Base-by-base conservation (phyloP, 2,329 filamentous ascomycete genomes). In the Pseudogymnoascus sp. region DNA sequence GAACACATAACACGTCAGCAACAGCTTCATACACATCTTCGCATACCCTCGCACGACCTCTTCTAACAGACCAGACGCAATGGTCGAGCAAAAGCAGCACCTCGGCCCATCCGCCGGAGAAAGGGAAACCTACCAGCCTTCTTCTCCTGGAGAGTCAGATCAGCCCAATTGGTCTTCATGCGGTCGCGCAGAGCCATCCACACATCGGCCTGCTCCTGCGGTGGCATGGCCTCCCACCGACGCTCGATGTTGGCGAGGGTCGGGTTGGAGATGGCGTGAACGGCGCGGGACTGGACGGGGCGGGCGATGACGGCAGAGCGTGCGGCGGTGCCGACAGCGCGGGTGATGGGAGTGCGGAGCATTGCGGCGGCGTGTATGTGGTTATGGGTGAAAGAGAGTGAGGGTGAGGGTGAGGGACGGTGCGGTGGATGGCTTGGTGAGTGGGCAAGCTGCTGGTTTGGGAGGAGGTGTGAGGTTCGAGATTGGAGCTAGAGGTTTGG, bases 141-240 rank as follows among this genome's bases (percentile, higher is more conserved):
- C 89, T 99, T 96, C 84, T 99, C 94, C 77, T 94, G 88, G 71
- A 95, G 68, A 58, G 94, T 96, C 79, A 99, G 80, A 73, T 97
- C 90, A 73, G 87, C 84, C 94, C 94, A 99, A 81, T 90, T 91
- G 70, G 83, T 85, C 89, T 96, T 96, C 94, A 99, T 99, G 73
- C 94, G 88, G 79, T 99, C 94, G 76, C 94, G 85, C 76, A 99
- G 82, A 69, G 88, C 82, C 94, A 99, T 99, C 94, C 94, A 99
- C 70, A 99, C 81, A 74, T 99, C 94, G 68, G 94, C 94, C 85
- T 99, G 94, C 84, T 99, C 94, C 82, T 96, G 91, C 66, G 94
- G 90, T 62, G 92, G 92, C 89, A 97, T 92, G 65, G 81, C 84
- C 81, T 99, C 94, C 94, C 94, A 99, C 81, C 94, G 84, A 87